Percentiles rank a stretch among this genome's conserved stretches.
Evolutionary conservation across 2,329 filamentous ascomycete species (phyloP).

Genomic region (Fusarium musae): DNA sequence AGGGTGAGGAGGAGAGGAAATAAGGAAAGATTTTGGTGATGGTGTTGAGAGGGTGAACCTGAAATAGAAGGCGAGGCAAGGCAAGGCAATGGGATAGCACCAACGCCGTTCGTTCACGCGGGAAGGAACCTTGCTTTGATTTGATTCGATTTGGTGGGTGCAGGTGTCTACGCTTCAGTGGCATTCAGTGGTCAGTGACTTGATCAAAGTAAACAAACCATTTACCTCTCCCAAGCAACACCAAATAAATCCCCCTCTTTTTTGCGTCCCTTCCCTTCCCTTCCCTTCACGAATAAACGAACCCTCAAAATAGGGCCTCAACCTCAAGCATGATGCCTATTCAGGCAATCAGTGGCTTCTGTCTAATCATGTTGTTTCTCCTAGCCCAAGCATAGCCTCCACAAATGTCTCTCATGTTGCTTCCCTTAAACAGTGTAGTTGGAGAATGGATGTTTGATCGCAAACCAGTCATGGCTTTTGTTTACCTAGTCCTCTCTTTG

Average conservation of each 20-base stretch:
- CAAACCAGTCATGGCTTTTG: neutral
- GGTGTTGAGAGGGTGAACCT: conserved; percentile 30
- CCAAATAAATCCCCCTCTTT: neutral
- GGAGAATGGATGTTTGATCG: neutral
- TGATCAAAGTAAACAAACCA: conserved; percentile 42
- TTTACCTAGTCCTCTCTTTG: neutral
- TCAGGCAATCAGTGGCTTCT: neutral
- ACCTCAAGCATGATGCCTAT: conserved; percentile 5
- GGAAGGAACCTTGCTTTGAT: conserved; percentile 11
- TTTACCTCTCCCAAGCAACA: conserved; percentile 21
- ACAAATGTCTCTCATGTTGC: conserved; percentile 17
- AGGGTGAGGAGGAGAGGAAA: conserved; percentile 6
- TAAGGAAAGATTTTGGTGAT: conserved; percentile 31
- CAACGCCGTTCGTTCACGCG: conserved; percentile 15
- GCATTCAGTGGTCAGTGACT: conserved; percentile 1
- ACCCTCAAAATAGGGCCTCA: neutral
- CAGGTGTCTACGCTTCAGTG: neutral
- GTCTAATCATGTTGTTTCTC: conserved; percentile 6
- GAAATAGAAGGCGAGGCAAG: conserved; percentile 13
- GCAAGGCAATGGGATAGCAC: conserved; percentile 17
- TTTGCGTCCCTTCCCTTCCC: neutral
- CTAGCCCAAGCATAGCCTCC: conserved; percentile 17
- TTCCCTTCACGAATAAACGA: neutral
- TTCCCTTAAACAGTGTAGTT: neutral
- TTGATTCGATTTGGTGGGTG: conserved; percentile 1